Base-by-base conservation (phyloP, 148 eudicot species). In the Simmondsia chinensis region DNA sequence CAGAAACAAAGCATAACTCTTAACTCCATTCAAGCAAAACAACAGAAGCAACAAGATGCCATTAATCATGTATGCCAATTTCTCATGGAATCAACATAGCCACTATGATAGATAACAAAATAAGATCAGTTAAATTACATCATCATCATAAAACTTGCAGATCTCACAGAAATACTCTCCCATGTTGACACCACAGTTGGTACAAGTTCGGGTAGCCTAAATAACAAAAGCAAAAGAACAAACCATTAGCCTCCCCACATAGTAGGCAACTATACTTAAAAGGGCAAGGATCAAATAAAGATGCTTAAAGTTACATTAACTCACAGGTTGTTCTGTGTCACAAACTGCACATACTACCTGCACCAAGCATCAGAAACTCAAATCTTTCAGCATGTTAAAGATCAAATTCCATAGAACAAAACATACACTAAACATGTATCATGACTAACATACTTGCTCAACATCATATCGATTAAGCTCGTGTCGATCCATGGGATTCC, bases 261-360 rank as follows among this genome's bases (percentile, higher is more conserved):
- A n/a, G n/a, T n/a, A n/a, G n/a, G n/a, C n/a, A n/a, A n/a, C n/a
- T n/a, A n/a, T n/a, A n/a, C n/a, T n/a, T n/a, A n/a, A n/a, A n/a
- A n/a, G n/a, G n/a, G n/a, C n/a, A n/a, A n/a, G n/a, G n/a, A n/a
- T n/a, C n/a, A n/a, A n/a, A n/a, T n/a, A n/a, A n/a, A n/a, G n/a
- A n/a, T n/a, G n/a, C n/a, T n/a, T n/a, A n/a, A n/a, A n/a, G n/a
- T 21, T 12, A 11, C 2, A 46, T 13, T 18, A n/a, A 73, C 80
- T 59, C 61, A 85, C 94, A 22, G 87, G 96, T 59, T 93, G 96
- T 56, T 93, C 99, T 43, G 99, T 86, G 60, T 93, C 99, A 67
- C 96, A 93, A 32, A 93, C 87, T 43, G 79, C 66, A 66, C 99
- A 93, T 39, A 86, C 69, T 41, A 86, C 94, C 96, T 93, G 72